Evolutionary conservation across 148 eudicot species (phyloP).

Genomic region (Dysphania ambrosioides): DNA sequence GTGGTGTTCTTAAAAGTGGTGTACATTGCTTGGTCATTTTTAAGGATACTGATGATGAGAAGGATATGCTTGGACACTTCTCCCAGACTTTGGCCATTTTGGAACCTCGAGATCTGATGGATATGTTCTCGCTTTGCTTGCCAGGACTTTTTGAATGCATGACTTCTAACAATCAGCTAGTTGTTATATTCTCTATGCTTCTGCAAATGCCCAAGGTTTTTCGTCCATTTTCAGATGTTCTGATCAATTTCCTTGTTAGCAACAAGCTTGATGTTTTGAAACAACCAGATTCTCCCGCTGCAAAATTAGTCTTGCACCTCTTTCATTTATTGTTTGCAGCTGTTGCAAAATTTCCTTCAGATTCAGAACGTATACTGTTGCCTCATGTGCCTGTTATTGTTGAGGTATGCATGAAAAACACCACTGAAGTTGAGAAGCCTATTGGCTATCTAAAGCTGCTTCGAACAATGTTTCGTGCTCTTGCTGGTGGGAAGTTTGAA

Average conservation of each 20-base stretch:
- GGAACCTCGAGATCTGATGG: conserved; percentile 98
- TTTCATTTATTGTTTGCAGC: conserved; percentile 74
- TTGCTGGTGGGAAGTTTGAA: conserved; percentile 94
- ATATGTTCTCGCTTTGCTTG: conserved; percentile 96
- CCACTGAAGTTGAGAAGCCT: conserved; percentile 86
- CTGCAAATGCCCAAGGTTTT: conserved; percentile 72
- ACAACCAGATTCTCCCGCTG: conserved; percentile 88
- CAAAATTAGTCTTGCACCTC: conserved; percentile 90
- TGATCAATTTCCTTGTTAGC: conserved; percentile 91
- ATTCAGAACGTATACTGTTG: conserved; percentile 88
- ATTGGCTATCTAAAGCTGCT: conserved; percentile 91
- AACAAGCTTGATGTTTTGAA: conserved; percentile 90
- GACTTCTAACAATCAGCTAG: conserved; percentile 83
- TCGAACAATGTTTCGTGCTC: conserved; percentile 95
- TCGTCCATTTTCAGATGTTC: conserved; percentile 85
- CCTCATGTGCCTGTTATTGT: conserved; percentile 93
- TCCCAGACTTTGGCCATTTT: conserved; percentile 83
- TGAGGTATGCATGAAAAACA: conserved; percentile 93
- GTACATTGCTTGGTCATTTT: conserved; percentile 87
- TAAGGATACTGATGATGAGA: conserved; percentile 94
- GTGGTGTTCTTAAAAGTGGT: conserved; percentile 94
- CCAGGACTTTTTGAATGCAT: conserved; percentile 98
- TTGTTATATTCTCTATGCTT: conserved; percentile 75
- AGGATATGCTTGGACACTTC: conserved; percentile 84
- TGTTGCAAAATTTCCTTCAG: conserved; percentile 81